A percentile compares a stretch with the other conserved stretches of the same genome.
These are phyloP conservation scores for Ogataea neopini DNA, from an alignment of 805 yeast genomes.

Conservation along the genomic window DNA sequence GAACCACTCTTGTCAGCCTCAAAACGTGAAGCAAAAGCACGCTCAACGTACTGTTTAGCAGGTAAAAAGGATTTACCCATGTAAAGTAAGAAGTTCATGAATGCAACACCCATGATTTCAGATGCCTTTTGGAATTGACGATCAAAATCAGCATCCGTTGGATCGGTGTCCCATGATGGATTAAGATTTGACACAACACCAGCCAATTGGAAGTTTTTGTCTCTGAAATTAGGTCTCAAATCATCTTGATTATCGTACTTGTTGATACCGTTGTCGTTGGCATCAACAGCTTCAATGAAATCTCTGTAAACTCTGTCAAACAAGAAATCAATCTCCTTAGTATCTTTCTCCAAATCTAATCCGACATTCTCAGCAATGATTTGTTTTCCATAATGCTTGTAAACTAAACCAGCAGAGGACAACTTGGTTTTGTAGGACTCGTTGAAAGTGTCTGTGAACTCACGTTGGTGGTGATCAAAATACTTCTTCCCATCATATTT, in stretches of 20 bases:
- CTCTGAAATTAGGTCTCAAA: conserved; percentile 64
- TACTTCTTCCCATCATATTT: conserved; percentile 81
- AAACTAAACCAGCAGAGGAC: conserved; percentile 91
- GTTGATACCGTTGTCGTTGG: conserved; percentile 91
- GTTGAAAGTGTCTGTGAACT: conserved; percentile 74
- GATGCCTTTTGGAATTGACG: conserved; percentile 68
- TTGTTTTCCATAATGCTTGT: conserved; percentile 79
- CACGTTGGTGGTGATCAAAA: conserved; percentile 97
- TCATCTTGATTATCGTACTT: conserved; percentile 57
- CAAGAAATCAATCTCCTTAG: conserved; percentile 56
- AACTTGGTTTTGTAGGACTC: conserved; percentile 69
- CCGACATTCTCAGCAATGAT: conserved; percentile 57
- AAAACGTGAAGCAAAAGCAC: conserved; percentile 65
- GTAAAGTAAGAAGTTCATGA: conserved; percentile 62
- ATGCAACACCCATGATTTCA: conserved; percentile 79
- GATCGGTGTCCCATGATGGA: conserved; percentile 80
- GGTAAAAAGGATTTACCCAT: conserved; percentile 91
- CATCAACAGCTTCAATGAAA: conserved; percentile 90
- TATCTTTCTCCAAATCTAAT: conserved; percentile 36
- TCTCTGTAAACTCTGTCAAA: conserved; percentile 80
- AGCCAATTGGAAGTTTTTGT: conserved; percentile 74
- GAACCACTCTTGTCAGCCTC: conserved; percentile 69
- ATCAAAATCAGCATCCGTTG: conserved; percentile 67
- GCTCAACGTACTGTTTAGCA: conserved; percentile 73
- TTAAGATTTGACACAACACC: conserved; percentile 76